Conservation (phyloP, 2,329 filamentous ascomycete genomes). For the Exophiala spinifera region DNA sequence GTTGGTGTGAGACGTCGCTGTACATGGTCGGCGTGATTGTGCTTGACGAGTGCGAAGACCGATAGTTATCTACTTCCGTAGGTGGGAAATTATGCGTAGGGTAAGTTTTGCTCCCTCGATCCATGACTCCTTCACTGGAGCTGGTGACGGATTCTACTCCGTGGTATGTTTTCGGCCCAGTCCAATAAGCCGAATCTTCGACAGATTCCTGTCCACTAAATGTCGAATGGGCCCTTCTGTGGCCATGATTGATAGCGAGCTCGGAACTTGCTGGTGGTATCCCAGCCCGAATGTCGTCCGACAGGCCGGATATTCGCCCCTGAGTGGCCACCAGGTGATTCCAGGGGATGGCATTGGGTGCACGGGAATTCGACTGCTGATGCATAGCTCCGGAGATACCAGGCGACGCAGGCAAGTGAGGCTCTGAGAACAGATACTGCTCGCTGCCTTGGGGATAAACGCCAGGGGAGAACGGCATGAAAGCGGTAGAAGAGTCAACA, state of each 20-base stretch:
- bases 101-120: neutral
- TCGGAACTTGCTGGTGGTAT: neutral
- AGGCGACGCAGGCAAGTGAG: slow-evolving; percentile 2
- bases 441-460: slow-evolving; percentile 7
- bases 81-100: neutral
- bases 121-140: slow-evolving; percentile 5
- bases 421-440: slow-evolving; percentile 8
- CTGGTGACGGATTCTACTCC: slow-evolving; percentile 11
- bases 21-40: neutral
- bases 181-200: slow-evolving; percentile 21
- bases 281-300: neutral
- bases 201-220: slow-evolving; percentile 18
- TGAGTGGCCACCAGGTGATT: slow-evolving; percentile 11
- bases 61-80: neutral
- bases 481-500: slow-evolving; percentile 7
- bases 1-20: neutral
- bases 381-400: slow-evolving; percentile 9
- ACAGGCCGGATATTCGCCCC: slow-evolving; percentile 4
- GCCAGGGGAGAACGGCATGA: slow-evolving; percentile 3
- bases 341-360: slow-evolving; percentile 13
- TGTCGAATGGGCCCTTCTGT: slow-evolving; percentile 6
- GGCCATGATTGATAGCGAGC: slow-evolving; percentile 2
- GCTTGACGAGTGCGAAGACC: slow-evolving; percentile 5
- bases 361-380: slow-evolving; percentile 4
- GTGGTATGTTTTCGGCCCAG: slow-evolving; percentile 15